A percentile compares a stretch with the other conserved stretches of the same genome.
These are phyloP conservation scores for Xylariaceae sp. DNA, from an alignment of 2,329 filamentous ascomycete species.

Conservation along the genomic window DNA sequence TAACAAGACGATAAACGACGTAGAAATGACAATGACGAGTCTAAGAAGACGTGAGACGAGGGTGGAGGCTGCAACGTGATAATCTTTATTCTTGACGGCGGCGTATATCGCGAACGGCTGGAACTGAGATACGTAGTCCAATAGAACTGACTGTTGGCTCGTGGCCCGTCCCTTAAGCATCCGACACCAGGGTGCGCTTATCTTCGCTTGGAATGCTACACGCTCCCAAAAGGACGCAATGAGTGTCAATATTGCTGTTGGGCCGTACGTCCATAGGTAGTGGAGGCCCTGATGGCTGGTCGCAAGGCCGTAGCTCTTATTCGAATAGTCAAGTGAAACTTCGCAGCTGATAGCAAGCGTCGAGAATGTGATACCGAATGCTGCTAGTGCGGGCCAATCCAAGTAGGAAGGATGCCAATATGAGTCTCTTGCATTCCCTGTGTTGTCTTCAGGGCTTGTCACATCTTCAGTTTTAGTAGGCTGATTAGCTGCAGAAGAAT, in stretches of 20 bases:
- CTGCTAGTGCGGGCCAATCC: background rate
- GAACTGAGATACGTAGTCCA: constrained; percentile 19
- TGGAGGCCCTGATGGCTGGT: background rate
- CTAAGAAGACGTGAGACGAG: background rate
- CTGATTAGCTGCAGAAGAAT: no score
- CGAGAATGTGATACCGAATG: background rate
- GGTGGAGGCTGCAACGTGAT: background rate
- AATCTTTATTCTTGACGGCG: constrained; percentile 9
- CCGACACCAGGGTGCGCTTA: constrained; percentile 9
- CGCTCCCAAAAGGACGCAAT: constrained; percentile 11
- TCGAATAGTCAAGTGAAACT: background rate
- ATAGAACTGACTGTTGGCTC: constrained; percentile 1
- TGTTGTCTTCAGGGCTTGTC: no score
- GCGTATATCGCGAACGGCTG: background rate
- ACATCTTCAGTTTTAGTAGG: no score
- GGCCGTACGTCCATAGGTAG: constrained; percentile 34
- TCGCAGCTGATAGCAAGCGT: background rate
- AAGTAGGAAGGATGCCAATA: background rate
- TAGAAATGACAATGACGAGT: background rate
- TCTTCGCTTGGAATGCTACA: constrained; percentile 19
- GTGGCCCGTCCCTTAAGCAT: background rate
- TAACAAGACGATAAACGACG: constrained; percentile 6
- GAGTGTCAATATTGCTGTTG: constrained; percentile 47
- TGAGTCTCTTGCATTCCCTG: no score
- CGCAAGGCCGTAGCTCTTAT: constrained; percentile 9